These are phyloP conservation scores for Wilhelminamyces savonicus DNA, from an alignment of 805 yeast species.

Conservation along the genomic window DNA sequence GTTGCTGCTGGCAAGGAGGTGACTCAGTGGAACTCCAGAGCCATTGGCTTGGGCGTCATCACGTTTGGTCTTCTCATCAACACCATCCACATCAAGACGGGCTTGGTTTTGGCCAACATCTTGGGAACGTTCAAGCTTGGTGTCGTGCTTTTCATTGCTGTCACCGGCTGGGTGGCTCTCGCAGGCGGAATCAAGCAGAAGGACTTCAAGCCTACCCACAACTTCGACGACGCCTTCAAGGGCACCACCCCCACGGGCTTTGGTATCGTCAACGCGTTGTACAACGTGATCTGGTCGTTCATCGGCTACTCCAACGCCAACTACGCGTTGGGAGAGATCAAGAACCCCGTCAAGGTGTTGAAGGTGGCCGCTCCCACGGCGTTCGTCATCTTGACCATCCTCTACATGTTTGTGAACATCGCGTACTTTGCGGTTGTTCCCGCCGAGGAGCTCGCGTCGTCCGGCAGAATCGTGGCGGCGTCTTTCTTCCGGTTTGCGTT, in stretches of 20 bases:
- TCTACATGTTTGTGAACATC: conserved; percentile 71
- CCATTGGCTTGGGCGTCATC: conserved; percentile 68
- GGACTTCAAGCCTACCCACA: conserved; percentile 46
- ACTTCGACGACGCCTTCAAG: conserved; percentile 52
- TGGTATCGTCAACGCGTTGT: conserved; percentile 69
- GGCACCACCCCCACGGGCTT: conserved; percentile 54
- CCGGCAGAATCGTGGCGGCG: conserved; percentile 72
- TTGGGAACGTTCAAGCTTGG: conserved; percentile 69
- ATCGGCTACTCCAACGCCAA: conserved; percentile 80
- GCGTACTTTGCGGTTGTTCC: conserved; percentile 83
- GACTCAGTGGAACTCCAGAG: conserved; percentile 73
- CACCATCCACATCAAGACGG: conserved; percentile 54
- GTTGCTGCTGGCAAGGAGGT: conserved; percentile 66
- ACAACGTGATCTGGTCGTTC: conserved; percentile 80
- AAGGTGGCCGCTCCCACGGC: conserved; percentile 73
- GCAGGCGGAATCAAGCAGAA: conserved; percentile 59
- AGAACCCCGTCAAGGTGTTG: conserved; percentile 64
- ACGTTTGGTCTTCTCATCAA: conserved; percentile 65
- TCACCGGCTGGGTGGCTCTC: conserved; percentile 80
- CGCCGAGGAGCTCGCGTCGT: conserved; percentile 47
- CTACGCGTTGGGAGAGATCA: conserved; percentile 75
- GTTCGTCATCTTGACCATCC: conserved; percentile 49
- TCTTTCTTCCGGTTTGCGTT: conserved; percentile 68
- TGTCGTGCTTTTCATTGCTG: conserved; percentile 62
- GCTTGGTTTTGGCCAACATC: conserved; percentile 55